Base-by-base conservation (phyloP, 257 asterid species). In the Penstemon eatonii region DNA sequence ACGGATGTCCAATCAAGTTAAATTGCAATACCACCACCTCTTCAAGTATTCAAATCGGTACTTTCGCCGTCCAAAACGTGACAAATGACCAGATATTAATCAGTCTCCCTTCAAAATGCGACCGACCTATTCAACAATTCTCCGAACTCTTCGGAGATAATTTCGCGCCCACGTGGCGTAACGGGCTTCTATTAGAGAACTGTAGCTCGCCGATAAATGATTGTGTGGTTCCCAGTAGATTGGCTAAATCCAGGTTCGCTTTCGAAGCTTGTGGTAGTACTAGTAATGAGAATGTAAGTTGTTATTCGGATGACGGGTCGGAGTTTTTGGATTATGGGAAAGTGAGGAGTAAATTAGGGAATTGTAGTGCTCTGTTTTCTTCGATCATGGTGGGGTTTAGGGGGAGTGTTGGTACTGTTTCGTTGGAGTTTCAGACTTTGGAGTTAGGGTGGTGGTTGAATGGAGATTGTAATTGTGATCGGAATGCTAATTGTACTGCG, bases 391-490 rank as follows among this genome's bases (percentile, higher is more conserved):
- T 81, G 65, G 83, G 70, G 66, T 40, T 66, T 65, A 69, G 46
- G 50, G 66, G 36, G 2, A 19, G 19, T 10, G 18, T 11, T 58
- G 65, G 52, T 40, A 36, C 81, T 5, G 43, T 86, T 55, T 71
- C 72, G 47, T 63, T 92, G 80, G 81, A 79, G 46, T 84, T 89
- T 74, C 70, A 77, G 80, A 83, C 71, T 68, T 63, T 86, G 78
- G 97, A 89, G 83, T 73, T 92, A 13, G 86, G 75, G 5, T 92
- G 98, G 98, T 88, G 98, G 96, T n/a, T 86, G 64, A 47, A 39
- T 6, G 96, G 92, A n/a, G 15, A 40, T 8, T 86, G 92, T 65
- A 37, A 9, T 18, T 92, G 98, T 71, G 69, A 65, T 37, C 25
- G 11, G 7, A 57, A 75, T 44, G 97, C 93, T 3, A 60, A 41